Evolutionary conservation across 352 stramenopile species (phyloP).

Genomic region (Thraustochytrium sp.): DNA sequence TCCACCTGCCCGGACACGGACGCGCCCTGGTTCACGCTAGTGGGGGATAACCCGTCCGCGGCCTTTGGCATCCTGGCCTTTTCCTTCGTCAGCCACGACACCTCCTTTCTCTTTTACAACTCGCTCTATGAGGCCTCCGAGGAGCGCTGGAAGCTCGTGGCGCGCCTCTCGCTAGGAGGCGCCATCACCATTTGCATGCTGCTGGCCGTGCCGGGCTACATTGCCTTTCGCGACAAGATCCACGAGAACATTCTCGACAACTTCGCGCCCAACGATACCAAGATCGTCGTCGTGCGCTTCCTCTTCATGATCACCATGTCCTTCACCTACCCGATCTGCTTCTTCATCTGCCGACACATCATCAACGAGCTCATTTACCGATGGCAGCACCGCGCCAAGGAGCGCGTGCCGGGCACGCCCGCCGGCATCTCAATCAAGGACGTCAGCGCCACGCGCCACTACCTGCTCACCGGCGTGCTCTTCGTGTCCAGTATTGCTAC

Average conservation of each 20-base stretch:
- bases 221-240: constrained; percentile 24
- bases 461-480: not conserved
- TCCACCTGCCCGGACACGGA: constrained; percentile 15
- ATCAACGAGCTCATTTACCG: constrained; percentile 33
- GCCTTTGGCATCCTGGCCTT: constrained; percentile 36
- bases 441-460: not conserved
- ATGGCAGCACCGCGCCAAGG: not conserved
- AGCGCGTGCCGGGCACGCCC: not conserved
- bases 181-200: constrained; percentile 15
- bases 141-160: not conserved
- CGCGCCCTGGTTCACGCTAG: constrained; percentile 6
- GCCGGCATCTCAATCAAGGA: constrained; percentile 19
- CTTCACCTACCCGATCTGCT: constrained; percentile 38
- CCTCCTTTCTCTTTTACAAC: constrained; percentile 28
- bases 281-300: constrained; percentile 26
- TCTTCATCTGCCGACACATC: constrained; percentile 41
- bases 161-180: not conserved
- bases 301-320: constrained; percentile 43
- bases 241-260: constrained; percentile 31
- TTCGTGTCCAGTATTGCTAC: constrained; percentile 10
- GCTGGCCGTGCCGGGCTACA: not conserved
- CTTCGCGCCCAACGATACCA: constrained; percentile 24
- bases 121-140: not conserved
- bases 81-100: constrained; percentile 32
- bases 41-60: constrained; percentile 11